phyloP scores from a whole-genome alignment of 1,139 yeast genomes.

The Citeromyces siamensis region DNA sequence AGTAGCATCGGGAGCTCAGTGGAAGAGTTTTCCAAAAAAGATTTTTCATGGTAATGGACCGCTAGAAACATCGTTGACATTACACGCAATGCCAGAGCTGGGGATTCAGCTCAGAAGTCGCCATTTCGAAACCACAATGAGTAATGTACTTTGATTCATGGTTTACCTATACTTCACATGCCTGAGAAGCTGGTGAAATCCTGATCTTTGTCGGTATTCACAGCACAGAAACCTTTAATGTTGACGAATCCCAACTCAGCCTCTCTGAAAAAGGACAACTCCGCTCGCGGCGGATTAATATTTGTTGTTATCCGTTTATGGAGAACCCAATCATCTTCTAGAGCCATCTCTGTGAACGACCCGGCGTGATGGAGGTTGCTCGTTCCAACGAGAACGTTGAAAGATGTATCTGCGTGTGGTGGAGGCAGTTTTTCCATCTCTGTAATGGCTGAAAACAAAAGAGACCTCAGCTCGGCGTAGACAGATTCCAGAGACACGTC shows the following conservation, averaged over 20 bases:
- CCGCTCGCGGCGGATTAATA: background rate
- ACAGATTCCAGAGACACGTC: background rate
- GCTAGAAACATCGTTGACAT: too few relatives aligned
- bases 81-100: too few relatives aligned
- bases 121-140: too few relatives aligned
- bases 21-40: too few relatives aligned
- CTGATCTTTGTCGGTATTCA: too few relatives aligned
- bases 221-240: background rate
- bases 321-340: background rate
- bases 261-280: background rate
- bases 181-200: too few relatives aligned
- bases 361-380: background rate
- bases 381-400: background rate
- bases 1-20: too few relatives aligned
- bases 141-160: too few relatives aligned
- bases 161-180: too few relatives aligned
- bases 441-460: constrained; percentile 1
- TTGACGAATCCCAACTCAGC: background rate
- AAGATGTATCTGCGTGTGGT: background rate
- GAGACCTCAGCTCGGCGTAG: background rate
- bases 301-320: background rate
- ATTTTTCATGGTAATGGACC: too few relatives aligned
- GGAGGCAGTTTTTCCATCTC: background rate
- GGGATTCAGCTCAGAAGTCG: too few relatives aligned
- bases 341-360: background rate